Evolutionary conservation across 108 stramenopile species (phyloP).

Genomic region (Phaeodactylum tricornutum): DNA sequence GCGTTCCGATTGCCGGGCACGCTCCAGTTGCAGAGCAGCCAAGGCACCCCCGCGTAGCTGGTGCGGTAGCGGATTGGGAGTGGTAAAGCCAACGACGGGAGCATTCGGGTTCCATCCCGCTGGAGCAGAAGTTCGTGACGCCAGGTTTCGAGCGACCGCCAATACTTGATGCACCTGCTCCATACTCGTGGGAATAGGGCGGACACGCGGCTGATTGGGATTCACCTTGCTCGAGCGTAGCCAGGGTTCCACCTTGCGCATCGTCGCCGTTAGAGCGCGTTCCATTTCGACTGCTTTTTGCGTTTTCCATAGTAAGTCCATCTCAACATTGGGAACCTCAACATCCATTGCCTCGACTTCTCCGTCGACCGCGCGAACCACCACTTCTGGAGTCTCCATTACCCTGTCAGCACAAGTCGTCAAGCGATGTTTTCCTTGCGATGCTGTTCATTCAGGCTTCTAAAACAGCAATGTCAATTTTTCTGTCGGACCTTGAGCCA

Average conservation of each 20-base stretch:
- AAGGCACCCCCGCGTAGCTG: slow-evolving; percentile 72
- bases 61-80: slow-evolving; percentile 78
- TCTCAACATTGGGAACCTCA: background rate
- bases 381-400: too few relatives aligned
- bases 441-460: too few relatives aligned
- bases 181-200: slow-evolving; percentile 51
- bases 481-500: too few relatives aligned
- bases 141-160: slow-evolving; percentile 56
- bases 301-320: slow-evolving; percentile 1
- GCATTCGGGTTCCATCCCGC: slow-evolving; percentile 73
- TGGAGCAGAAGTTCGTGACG: slow-evolving; percentile 66
- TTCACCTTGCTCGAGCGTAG: slow-evolving; percentile 12
- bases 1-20: slow-evolving; percentile 32
- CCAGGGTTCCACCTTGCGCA: slow-evolving; percentile 48
- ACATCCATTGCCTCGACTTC: too few relatives aligned
- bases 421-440: too few relatives aligned
- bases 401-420: too few relatives aligned
- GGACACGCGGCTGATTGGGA: slow-evolving; percentile 19
- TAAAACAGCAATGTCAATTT: too few relatives aligned
- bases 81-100: slow-evolving; percentile 72
- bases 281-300: slow-evolving; percentile 51
- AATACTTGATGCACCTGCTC: slow-evolving; percentile 48
- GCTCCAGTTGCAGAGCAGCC: slow-evolving; percentile 64
- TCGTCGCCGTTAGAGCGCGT: slow-evolving; percentile 53
- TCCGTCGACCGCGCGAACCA: too few relatives aligned